Evolutionary conservation across 1,139 yeast species (phyloP), one percentile per base, ranked within the genome.

Genomic region (Protomyces gravidus): DNA sequence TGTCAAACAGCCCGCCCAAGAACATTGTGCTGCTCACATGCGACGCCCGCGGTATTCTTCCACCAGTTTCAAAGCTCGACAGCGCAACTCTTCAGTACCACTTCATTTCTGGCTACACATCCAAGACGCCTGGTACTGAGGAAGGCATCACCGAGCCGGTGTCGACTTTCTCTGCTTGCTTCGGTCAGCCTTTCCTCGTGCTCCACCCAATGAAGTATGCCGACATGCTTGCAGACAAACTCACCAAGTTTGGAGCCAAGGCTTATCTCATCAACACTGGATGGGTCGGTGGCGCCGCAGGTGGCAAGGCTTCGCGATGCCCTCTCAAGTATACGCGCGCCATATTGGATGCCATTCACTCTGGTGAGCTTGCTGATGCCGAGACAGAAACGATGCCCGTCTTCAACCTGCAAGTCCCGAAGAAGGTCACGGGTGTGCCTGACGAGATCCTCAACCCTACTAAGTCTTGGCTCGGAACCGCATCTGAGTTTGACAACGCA

Each of bases 41-140:
- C 80, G 98, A 92, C 73, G 97, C 97, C 65, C 84, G 95, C 64
- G 98, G 97, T 78, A 97, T 90, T 52, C 81, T 92, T 69, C 98
- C 98, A 62, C 97, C 97, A 67, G 95, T 92, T 64, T 89, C 97
- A 66, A 89, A 85, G 77, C 83, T 92, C 75, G 81, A 95, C 62
- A 89, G 89, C 71, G 89, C 92, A 68, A 97, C 92, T 78, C 97
- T 92, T 67, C 92, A 92, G 97, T 92, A 92, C 81, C 97, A 92
- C 78, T 92, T 92, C 77, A 92, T 92, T 69, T 86, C 96, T 65
- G 98, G 98, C 72, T 92, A 92, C 82, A 92, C 98, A 65, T 90
- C 97, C 63, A 92, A 92, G 83, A 92, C 92, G 95, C 97, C 98
- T 66, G 98, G 98, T 75, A 92, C 98, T 62, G 98, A 92, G 78